Evolutionary conservation across 2,329 filamentous ascomycete genomes (phyloP).

Genomic region (Ophiostoma pallidulum): DNA sequence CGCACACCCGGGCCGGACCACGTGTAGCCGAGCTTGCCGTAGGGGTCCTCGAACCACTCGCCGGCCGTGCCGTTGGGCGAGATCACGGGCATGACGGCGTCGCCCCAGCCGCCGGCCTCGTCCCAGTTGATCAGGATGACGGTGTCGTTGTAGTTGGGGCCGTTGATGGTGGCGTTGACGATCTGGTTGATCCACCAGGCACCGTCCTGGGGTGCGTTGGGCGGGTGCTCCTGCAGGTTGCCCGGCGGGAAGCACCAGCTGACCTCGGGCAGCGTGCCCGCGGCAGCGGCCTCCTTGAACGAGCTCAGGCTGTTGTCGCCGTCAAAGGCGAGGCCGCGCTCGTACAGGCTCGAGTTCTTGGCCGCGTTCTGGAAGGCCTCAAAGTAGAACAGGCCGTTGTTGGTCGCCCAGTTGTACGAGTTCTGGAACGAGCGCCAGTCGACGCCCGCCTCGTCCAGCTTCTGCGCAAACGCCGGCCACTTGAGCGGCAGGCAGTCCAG

Average conservation of each 20-base stretch:
- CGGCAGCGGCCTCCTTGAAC: slow-evolving; percentile 40
- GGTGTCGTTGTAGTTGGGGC: slow-evolving; percentile 38
- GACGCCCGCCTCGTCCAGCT: slow-evolving; percentile 37
- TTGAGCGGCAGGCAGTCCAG: slow-evolving; percentile 45
- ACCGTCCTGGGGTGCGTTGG: slow-evolving; percentile 43
- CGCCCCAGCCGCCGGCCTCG: slow-evolving; percentile 45
- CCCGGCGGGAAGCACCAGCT: slow-evolving; percentile 42
- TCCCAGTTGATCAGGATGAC: slow-evolving; percentile 42
- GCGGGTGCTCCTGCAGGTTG: slow-evolving; percentile 44
- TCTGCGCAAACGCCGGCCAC: slow-evolving; percentile 43
- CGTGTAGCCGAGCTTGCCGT: slow-evolving; percentile 29
- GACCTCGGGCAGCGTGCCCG: slow-evolving; percentile 41
- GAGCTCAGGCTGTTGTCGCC: slow-evolving; percentile 31
- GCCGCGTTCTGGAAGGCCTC: slow-evolving; percentile 39
- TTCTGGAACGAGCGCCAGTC: slow-evolving; percentile 43
- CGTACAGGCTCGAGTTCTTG: slow-evolving; percentile 30
- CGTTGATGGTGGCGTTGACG: slow-evolving; percentile 38
- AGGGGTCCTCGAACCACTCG: slow-evolving; percentile 40
- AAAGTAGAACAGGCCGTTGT: slow-evolving; percentile 46
- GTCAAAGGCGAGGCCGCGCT: slow-evolving; percentile 37
- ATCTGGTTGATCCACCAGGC: slow-evolving; percentile 46
- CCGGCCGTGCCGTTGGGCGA: slow-evolving; percentile 38
- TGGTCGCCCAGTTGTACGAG: slow-evolving; percentile 40
- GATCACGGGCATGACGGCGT: slow-evolving; percentile 44
- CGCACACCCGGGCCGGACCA: slow-evolving; percentile 33